Conservation (phyloP, 345 rosid genomes). For the Salix exigua region DNA sequence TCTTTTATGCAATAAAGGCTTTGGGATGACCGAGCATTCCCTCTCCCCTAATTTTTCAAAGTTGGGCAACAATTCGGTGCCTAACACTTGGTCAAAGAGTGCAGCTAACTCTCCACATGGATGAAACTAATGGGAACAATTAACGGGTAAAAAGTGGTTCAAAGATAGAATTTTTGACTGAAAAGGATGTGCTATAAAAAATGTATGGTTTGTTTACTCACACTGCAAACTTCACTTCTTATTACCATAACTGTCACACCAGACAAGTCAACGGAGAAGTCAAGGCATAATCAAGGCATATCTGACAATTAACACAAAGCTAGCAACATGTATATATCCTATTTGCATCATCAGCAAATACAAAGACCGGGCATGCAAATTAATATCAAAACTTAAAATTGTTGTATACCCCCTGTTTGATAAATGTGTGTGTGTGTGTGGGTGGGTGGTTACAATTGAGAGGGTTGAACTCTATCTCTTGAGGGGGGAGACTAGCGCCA, state of each 20-base stretch:
- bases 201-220: background rate
- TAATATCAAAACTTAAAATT: background rate
- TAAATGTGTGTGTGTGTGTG: too few species aligned
- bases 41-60: too few species aligned
- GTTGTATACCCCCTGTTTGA: too few species aligned
- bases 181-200: background rate
- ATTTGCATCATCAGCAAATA: constrained; percentile 23
- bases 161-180: constrained; percentile 3
- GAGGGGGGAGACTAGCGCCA: background rate
- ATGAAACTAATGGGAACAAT: background rate
- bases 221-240: constrained; percentile 5
- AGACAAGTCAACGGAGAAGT: background rate
- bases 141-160: constrained; percentile 5
- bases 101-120: background rate
- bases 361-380: background rate
- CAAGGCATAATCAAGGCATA: background rate
- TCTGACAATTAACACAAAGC: constrained; percentile 4
- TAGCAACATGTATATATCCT: constrained; percentile 2
- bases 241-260: background rate
- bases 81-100: too few species aligned
- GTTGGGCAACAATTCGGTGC: too few species aligned
- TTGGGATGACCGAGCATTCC: too few species aligned
- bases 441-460: background rate
- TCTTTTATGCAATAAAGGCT: too few species aligned
- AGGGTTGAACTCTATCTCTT: too few species aligned